These are phyloP conservation scores for Purpureocillium takamizusanense DNA, from an alignment of 2,329 filamentous ascomycete genomes.

Conservation along the genomic window DNA sequence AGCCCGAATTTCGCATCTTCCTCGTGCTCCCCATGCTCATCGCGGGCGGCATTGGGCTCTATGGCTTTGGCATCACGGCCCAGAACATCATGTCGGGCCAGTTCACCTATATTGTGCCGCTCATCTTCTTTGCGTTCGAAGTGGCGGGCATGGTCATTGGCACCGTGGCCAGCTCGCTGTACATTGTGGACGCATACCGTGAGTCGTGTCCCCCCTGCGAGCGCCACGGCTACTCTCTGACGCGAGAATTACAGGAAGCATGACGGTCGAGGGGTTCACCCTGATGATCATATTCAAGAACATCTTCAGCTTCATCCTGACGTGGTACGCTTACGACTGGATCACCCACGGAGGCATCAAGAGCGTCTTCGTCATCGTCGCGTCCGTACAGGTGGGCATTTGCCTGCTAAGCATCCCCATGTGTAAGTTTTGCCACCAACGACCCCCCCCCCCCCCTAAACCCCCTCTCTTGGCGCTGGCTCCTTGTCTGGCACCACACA, in stretches of 20 bases:
- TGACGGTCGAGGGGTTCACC: constrained; percentile 82
- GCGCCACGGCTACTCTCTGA: too few relatives aligned
- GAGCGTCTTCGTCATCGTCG: constrained; percentile 58
- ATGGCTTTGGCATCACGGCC: constrained; percentile 72
- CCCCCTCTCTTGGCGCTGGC: too few relatives aligned
- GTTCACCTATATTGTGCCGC: constrained; percentile 65
- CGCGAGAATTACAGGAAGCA: constrained; percentile 53
- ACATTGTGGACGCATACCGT: constrained; percentile 90
- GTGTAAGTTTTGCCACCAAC: constrained; percentile 50
- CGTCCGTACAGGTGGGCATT: constrained; percentile 67
- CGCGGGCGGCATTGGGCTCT: constrained; percentile 69
- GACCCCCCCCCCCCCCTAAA: neutral
- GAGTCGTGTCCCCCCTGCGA: too few relatives aligned
- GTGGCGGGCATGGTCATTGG: constrained; percentile 89
- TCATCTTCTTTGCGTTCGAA: constrained; percentile 76
- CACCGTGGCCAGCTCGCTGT: constrained; percentile 74
- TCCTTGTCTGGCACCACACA: too few relatives aligned
- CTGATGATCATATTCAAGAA: constrained; percentile 92
- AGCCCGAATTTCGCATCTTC: constrained; percentile 82
- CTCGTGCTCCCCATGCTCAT: constrained; percentile 77
- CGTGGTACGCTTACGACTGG: constrained; percentile 81
- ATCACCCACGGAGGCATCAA: constrained; percentile 56
- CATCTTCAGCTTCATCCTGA: constrained; percentile 79
- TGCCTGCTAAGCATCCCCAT: constrained; percentile 68
- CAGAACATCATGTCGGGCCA: constrained; percentile 42